Evolutionary conservation across 2,329 filamentous ascomycete species (phyloP), one percentile per base, ranked within the genome.

Genomic region (Magnaporthiopsis rhizophila): DNA sequence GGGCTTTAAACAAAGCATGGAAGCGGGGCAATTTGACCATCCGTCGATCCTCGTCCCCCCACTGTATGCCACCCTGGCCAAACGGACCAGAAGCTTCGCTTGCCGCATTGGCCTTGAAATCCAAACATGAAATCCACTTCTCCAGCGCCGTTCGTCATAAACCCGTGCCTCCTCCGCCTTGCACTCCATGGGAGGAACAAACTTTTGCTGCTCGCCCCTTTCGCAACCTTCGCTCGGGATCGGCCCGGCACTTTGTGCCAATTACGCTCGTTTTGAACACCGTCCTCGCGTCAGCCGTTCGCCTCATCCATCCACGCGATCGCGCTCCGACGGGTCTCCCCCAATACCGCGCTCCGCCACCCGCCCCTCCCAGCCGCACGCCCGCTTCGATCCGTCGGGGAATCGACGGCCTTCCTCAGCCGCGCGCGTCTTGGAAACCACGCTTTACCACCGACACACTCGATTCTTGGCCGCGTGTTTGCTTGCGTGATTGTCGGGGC

Each of bases 251-350:
- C 77, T 83, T 71, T 67, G 79, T 83, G 73, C 81, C 81, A 72
- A 77, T 84, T 84, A 74, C 82, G 72, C 74, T 84, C 81, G 81
- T 81, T 82, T 62, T 65, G 6, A 53, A n/a, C 18, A 18, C 3
- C 12, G 8, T 38, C 21, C 4, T n/a, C 45, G 45, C 45, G 6
- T n/a, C 45, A 53, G 45, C 59, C 59, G 53, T 64, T 32, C 60
- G 58, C 65, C 64, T 67, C 11, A 8, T 8, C 34, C 62, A 67
- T 53, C 9, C n/a, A 53, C 45, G 45, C 45, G 45, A 53, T 21
- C 45, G 56, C 63, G 64, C 18, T 21, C 45, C 45, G 7, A 53
- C 45, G 21, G 45, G 45, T 18, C 50, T 26, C 45, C 45, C 45
- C 45, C 18, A 53, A n/a, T 9, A 53, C 21, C 45, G 21, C 7